Percentiles rank a stretch among this genome's conserved stretches.
phyloP scores from a whole-genome alignment of 305 asterid species.

The Petunia hybrid region DNA sequence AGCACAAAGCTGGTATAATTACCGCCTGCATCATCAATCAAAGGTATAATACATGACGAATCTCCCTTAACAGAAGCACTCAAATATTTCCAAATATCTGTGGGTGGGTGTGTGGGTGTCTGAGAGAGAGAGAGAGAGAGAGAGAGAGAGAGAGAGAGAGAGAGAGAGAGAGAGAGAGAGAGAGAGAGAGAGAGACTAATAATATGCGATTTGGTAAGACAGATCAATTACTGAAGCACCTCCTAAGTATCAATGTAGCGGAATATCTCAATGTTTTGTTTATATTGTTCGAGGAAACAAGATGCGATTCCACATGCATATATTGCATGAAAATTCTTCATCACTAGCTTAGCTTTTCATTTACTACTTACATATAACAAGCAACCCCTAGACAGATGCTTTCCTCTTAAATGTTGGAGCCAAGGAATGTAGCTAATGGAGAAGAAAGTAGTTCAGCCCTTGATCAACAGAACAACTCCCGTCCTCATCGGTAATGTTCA shows the following conservation, averaged over 20 bases:
- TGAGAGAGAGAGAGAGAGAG: too few species aligned
- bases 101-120: neutral
- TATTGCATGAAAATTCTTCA: neutral
- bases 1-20: slow-evolving; percentile 76
- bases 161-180: too few species aligned
- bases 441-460: too few species aligned
- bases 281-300: neutral
- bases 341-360: neutral
- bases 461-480: too few species aligned
- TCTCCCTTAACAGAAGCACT: neutral
- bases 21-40: slow-evolving; percentile 63
- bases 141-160: too few species aligned
- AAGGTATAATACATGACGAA: neutral
- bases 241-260: neutral
- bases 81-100: neutral
- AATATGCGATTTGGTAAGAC: neutral
- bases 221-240: neutral
- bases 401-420: too few species aligned
- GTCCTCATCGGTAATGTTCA: neutral
- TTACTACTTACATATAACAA: neutral
- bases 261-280: neutral
- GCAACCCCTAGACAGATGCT: neutral
- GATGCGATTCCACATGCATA: too few species aligned
- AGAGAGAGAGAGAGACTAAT: too few species aligned
- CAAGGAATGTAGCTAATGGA: too few species aligned